phyloP scores from a whole-genome alignment of 306 rosid genomes.

The Castanea crenata region DNA sequence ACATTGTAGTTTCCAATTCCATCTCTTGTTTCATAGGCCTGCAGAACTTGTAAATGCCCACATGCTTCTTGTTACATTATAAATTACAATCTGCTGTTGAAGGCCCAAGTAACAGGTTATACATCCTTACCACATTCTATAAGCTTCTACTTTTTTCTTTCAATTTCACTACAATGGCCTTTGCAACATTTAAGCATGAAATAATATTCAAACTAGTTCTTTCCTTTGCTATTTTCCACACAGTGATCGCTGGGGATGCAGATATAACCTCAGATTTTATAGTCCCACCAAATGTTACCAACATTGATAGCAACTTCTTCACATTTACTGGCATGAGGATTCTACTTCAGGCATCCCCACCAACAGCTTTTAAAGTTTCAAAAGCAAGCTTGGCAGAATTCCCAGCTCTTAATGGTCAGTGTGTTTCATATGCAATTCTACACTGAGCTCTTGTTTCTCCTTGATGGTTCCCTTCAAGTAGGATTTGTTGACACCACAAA shows the following conservation, averaged over 20 bases:
- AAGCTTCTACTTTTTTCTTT: too few relatives aligned
- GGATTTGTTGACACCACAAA: slow-evolving; percentile 48
- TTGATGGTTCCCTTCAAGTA: slow-evolving; percentile 38
- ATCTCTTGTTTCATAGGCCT: too few relatives aligned
- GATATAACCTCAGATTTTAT: slow-evolving; percentile 40
- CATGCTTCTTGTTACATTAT: too few relatives aligned
- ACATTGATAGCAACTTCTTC: slow-evolving; percentile 41
- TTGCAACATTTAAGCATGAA: background rate
- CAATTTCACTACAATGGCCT: too few relatives aligned
- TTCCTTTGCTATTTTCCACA: slow-evolving; percentile 21
- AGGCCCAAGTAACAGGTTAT: too few relatives aligned
- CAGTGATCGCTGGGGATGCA: slow-evolving; percentile 36
- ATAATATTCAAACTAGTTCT: slow-evolving; percentile 10
- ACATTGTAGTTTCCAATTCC: too few relatives aligned
- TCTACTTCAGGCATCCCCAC: background rate
- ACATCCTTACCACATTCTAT: too few relatives aligned
- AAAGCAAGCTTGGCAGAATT: slow-evolving; percentile 46
- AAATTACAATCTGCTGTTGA: too few relatives aligned
- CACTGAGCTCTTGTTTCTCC: slow-evolving; percentile 43
- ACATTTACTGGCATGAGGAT: slow-evolving; percentile 39
- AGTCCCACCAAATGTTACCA: slow-evolving; percentile 15
- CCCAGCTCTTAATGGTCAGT: slow-evolving; percentile 50
- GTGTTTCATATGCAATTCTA: slow-evolving; percentile 51
- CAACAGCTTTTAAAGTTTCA: slow-evolving; percentile 23
- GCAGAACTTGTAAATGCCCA: too few relatives aligned